Evolutionary conservation across 805 yeast genomes (phyloP).

Genomic region (Yarrowia deformans): DNA sequence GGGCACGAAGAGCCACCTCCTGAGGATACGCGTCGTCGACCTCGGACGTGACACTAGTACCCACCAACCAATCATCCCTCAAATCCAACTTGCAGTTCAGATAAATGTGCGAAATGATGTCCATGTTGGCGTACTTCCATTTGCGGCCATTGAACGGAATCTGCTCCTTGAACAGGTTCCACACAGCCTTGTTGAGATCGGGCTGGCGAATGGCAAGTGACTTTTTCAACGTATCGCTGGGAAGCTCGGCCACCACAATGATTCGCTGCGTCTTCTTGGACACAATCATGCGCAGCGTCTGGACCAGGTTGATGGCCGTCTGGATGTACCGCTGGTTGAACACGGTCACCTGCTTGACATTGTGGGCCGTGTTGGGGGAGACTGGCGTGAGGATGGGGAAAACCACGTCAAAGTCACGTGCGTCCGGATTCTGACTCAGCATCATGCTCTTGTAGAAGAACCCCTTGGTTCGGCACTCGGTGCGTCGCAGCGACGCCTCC

Average conservation of each 20-base stretch:
- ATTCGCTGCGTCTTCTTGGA: conserved; percentile 77
- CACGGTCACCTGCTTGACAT: conserved; percentile 32
- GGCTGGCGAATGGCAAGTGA: conserved; percentile 66
- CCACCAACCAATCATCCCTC: conserved; percentile 87
- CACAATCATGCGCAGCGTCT: conserved; percentile 63
- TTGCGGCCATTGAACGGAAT: conserved; percentile 92
- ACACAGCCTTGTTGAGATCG: conserved; percentile 69
- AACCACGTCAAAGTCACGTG: background rate
- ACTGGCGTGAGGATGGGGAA: conserved; percentile 26
- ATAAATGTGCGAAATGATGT: conserved; percentile 84
- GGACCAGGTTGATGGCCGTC: conserved; percentile 57
- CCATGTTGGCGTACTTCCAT: conserved; percentile 95
- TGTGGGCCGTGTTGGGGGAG: conserved; percentile 22
- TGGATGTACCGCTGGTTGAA: conserved; percentile 47
- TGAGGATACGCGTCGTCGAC: conserved; percentile 80
- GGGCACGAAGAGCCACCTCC: conserved; percentile 81
- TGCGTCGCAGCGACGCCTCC: conserved; percentile 42
- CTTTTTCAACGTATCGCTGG: conserved; percentile 67
- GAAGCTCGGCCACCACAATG: conserved; percentile 63
- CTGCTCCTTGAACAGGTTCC: conserved; percentile 76
- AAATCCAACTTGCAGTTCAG: conserved; percentile 73
- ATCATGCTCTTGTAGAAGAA: conserved; percentile 24
- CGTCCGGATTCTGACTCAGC: conserved; percentile 12
- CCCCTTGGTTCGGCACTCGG: conserved; percentile 20
- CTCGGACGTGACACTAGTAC: conserved; percentile 77